Evolutionary conservation across 345 rosid genomes (phyloP).

Genomic region (Pistacia atlantica): DNA sequence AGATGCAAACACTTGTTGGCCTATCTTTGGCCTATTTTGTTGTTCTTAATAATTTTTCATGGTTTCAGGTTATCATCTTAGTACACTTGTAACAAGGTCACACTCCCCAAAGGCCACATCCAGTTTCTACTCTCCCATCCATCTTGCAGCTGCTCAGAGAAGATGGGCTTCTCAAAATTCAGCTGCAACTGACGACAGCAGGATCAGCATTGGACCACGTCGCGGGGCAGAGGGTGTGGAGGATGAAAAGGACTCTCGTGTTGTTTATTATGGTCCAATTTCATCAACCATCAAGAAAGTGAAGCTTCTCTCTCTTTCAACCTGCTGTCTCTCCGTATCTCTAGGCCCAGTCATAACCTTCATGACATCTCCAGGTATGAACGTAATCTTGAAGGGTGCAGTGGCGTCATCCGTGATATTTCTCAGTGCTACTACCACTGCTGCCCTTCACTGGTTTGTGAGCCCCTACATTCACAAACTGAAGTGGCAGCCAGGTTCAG

Average conservation of each 20-base stretch:
- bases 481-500: slow-evolving; percentile 91
- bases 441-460: slow-evolving; percentile 86
- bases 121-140: slow-evolving; percentile 26
- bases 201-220: slow-evolving; percentile 80
- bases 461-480: slow-evolving; percentile 93
- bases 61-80: slow-evolving; percentile 43
- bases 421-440: slow-evolving; percentile 82
- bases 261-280: slow-evolving; percentile 80
- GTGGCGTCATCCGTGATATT: slow-evolving; percentile 86
- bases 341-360: slow-evolving; percentile 89
- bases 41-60: slow-evolving; percentile 1
- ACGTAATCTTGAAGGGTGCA: slow-evolving; percentile 88
- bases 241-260: slow-evolving; percentile 47
- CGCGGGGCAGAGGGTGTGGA: slow-evolving; percentile 33
- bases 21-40: background rate
- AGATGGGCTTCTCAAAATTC: slow-evolving; percentile 71
- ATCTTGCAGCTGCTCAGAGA: slow-evolving; percentile 28
- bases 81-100: slow-evolving; percentile 38
- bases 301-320: slow-evolving; percentile 88
- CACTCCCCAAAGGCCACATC: slow-evolving; percentile 29
- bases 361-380: slow-evolving; percentile 81
- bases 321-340: slow-evolving; percentile 94
- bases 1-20: background rate
- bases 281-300: slow-evolving; percentile 92
- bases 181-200: slow-evolving; percentile 49